Percentiles rank a stretch among this genome's conserved stretches.
Evolutionary conservation across 164 flowering plant genomes (phyloP).

Genomic region (Warburgia ugandensis): DNA sequence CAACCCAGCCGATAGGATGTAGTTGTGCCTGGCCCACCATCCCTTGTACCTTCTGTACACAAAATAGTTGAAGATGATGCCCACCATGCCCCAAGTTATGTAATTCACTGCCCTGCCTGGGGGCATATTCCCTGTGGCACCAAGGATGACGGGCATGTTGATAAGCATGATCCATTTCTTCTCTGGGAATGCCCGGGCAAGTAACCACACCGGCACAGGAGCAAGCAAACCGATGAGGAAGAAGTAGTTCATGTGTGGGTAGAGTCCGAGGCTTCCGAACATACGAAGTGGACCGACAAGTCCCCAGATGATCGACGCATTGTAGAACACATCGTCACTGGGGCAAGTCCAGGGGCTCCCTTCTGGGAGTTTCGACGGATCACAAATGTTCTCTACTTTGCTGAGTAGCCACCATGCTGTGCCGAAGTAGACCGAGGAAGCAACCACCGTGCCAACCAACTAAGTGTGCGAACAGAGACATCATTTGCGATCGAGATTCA

Average conservation of each 20-base stretch:
- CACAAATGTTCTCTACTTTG: constrained; percentile 18
- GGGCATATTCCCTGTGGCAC: constrained; percentile 35
- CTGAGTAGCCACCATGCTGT: constrained; percentile 25
- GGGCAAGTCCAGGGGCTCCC: constrained; percentile 33
- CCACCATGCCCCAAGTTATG: constrained; percentile 39
- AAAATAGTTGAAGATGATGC: constrained; percentile 40
- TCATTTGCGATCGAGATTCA: no score
- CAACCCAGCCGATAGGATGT: constrained; percentile 53
- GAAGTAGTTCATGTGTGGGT: constrained; percentile 7
- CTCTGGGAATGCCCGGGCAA: constrained; percentile 3
- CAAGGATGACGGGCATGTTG: constrained; percentile 50
- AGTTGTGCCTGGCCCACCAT: constrained; percentile 73
- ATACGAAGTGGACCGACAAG: constrained; percentile 18
- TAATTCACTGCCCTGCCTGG: constrained; percentile 44
- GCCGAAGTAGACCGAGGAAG: constrained; percentile 15
- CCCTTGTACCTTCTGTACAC: constrained; percentile 31
- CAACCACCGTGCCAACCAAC: constrained; percentile 19
- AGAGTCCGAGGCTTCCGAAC: constrained; percentile 17
- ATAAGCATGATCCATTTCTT: constrained; percentile 47
- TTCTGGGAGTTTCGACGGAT: constrained; percentile 10
- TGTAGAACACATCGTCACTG: constrained; percentile 20
- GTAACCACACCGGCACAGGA: constrained; percentile 5
- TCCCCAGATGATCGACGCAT: constrained; percentile 26
- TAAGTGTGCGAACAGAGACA: not conserved
- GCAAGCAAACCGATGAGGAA: constrained; percentile 7